Conservation (phyloP, 164 flowering plant genomes). For the Macadamia tetraphylla region DNA sequence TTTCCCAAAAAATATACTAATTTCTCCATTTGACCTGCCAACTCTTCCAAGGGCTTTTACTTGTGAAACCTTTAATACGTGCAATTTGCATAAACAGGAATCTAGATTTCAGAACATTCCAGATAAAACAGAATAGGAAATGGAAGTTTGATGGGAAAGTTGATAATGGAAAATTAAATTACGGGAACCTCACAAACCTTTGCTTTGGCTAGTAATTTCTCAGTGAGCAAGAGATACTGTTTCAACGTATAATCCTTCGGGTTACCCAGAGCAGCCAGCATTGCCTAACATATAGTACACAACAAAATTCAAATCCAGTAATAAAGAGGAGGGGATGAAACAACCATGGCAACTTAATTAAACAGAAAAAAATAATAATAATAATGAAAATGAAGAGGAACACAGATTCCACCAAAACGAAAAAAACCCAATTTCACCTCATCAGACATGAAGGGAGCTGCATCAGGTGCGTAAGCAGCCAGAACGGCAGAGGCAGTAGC, state of each 20-base stretch:
- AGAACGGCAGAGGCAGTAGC: conserved; percentile 71
- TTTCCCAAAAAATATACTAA: no score
- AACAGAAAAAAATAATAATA: no score
- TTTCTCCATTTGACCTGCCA: no score
- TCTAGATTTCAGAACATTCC: neutral
- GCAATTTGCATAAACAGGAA: neutral
- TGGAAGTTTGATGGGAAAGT: no score
- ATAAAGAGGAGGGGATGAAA: no score
- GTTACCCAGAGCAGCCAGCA: conserved; percentile 50
- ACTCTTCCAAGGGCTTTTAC: no score
- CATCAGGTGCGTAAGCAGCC: conserved; percentile 53
- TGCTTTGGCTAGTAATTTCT: conserved; percentile 48
- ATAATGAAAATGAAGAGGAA: neutral
- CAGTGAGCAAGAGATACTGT: conserved; percentile 40
- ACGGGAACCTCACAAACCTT: conserved; percentile 33
- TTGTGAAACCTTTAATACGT: neutral
- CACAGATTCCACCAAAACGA: neutral
- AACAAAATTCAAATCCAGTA: no score
- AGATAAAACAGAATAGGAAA: no score
- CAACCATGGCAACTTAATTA: no score
- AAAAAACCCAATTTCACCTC: conserved; percentile 33
- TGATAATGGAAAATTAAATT: no score
- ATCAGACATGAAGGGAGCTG: conserved; percentile 71
- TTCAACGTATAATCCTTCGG: conserved; percentile 62
- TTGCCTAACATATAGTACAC: conserved; percentile 33